These are phyloP conservation scores for Mycena leptocephala DNA, from an alignment of 768 basidiomycete genomes.

Conservation along the genomic window DNA sequence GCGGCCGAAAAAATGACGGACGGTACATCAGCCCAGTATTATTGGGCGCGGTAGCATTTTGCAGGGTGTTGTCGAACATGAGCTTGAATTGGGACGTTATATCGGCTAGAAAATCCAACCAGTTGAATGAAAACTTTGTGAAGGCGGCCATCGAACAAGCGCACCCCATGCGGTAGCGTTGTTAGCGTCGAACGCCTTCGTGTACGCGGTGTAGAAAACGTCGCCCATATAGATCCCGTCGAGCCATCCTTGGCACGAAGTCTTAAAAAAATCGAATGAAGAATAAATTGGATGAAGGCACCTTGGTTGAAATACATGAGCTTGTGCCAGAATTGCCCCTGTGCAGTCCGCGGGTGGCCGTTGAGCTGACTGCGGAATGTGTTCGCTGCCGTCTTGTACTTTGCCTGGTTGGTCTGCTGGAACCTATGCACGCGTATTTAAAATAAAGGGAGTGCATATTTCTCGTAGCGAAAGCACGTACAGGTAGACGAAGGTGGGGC, in stretches of 20 bases:
- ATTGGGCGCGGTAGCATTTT: slow-evolving; percentile 55
- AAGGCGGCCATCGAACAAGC: neutral
- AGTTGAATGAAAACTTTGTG: neutral
- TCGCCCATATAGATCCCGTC: slow-evolving; percentile 57
- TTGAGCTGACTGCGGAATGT: slow-evolving; percentile 57
- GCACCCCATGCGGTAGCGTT: slow-evolving; percentile 50
- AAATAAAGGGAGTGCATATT: neutral
- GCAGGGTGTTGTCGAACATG: slow-evolving; percentile 61
- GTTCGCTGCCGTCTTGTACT: slow-evolving; percentile 61
- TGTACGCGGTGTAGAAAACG: slow-evolving; percentile 52
- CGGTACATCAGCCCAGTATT: slow-evolving; percentile 62
- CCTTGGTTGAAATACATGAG: slow-evolving; percentile 61
- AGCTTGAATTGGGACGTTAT: slow-evolving; percentile 60
- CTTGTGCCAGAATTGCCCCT: slow-evolving; percentile 68
- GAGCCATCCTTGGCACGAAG: slow-evolving; percentile 44
- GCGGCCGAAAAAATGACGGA: neutral
- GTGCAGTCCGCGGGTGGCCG: slow-evolving; percentile 59
- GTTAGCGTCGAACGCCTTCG: slow-evolving; percentile 44
- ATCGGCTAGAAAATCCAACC: slow-evolving; percentile 15
- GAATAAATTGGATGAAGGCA: slow-evolving; percentile 25
- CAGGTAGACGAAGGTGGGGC: slow-evolving; percentile 59
- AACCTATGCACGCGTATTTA: slow-evolving; percentile 41
- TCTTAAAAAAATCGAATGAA: neutral
- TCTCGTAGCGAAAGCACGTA: slow-evolving; percentile 30
- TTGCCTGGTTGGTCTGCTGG: slow-evolving; percentile 50